Evolutionary conservation across 2,329 filamentous ascomycete species (phyloP).

Genomic region (Ascochyta fabae): DNA sequence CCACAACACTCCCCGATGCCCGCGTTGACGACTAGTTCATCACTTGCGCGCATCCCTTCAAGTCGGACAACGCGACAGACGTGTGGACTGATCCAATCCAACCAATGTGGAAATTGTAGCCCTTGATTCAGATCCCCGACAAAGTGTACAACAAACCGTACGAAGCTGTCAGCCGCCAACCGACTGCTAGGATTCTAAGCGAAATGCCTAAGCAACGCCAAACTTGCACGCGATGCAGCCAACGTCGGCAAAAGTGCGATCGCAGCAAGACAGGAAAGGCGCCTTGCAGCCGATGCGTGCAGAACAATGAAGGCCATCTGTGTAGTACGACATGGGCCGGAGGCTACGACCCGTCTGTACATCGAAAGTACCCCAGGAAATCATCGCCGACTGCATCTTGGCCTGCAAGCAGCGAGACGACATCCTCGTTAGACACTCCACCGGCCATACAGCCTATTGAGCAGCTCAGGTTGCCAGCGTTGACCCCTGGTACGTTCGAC

Average conservation of each 20-base stretch:
- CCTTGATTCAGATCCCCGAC: neutral
- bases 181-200: constrained; percentile 6
- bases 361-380: constrained; percentile 37
- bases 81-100: neutral
- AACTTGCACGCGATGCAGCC: constrained; percentile 42
- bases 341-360: constrained; percentile 42
- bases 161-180: neutral
- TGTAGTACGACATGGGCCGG: constrained; percentile 43
- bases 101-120: constrained; percentile 1
- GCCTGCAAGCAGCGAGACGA: constrained; percentile 17
- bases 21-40: neutral
- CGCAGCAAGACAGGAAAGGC: constrained; percentile 27
- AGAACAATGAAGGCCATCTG: constrained; percentile 41
- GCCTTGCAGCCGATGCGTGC: constrained; percentile 35
- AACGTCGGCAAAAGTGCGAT: constrained; percentile 44
- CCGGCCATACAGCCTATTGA: constrained; percentile 3
- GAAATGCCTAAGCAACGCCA: constrained; percentile 42
- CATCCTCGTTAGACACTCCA: constrained; percentile 19
- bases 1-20: neutral
- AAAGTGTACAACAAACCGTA: neutral
- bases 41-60: neutral
- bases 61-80: constrained; percentile 12
- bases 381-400: constrained; percentile 8
- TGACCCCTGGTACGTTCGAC: constrained; percentile 9
- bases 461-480: constrained; percentile 7